phyloP scores from a whole-genome alignment of 2,329 filamentous ascomycete species.

The Proliferodiscus dingleyae region DNA sequence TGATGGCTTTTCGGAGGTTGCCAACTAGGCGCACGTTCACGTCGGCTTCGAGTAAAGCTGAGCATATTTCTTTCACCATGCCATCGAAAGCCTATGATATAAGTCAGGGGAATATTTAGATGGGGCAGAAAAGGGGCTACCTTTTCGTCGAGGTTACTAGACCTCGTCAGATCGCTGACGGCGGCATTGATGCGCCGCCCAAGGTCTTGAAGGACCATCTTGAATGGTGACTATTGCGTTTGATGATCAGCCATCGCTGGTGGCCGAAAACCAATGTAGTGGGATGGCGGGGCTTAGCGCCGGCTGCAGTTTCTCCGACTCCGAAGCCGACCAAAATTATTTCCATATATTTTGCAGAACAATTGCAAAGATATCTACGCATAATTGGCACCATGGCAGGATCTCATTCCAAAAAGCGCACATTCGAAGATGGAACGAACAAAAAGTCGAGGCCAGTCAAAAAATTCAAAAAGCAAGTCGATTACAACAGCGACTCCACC shows the following conservation, averaged over 20 bases:
- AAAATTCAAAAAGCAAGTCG: constrained; percentile 57
- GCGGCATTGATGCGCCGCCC: constrained; percentile 97
- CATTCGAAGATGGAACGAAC: constrained; percentile 54
- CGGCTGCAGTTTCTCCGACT: constrained; percentile 7
- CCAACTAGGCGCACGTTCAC: constrained; percentile 94
- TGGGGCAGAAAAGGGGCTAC: constrained; percentile 38
- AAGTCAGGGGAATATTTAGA: constrained; percentile 32
- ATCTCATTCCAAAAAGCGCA: constrained; percentile 45
- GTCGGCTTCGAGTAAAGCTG: constrained; percentile 91
- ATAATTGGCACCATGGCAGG: constrained; percentile 27
- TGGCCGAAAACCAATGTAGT: constrained; percentile 2
- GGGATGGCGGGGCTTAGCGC: constrained; percentile 7
- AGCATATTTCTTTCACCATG: constrained; percentile 98
- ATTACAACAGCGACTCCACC: constrained; percentile 59
- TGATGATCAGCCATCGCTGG: background rate
- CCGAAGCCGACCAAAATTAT: constrained; percentile 12
- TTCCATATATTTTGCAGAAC: constrained; percentile 3
- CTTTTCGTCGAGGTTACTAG: constrained; percentile 95
- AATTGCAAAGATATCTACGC: constrained; percentile 3
- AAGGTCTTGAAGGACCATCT: constrained; percentile 98
- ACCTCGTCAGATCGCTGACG: constrained; percentile 86
- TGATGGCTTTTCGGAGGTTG: constrained; percentile 88
- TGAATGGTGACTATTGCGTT: constrained; percentile 13
- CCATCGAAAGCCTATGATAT: constrained; percentile 75
- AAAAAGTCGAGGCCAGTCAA: constrained; percentile 45